Percentiles rank a stretch among this genome's conserved stretches.
These are phyloP conservation scores for Yamadazyma trypodendri DNA, from an alignment of 1,139 yeast genomes.

Conservation along the genomic window DNA sequence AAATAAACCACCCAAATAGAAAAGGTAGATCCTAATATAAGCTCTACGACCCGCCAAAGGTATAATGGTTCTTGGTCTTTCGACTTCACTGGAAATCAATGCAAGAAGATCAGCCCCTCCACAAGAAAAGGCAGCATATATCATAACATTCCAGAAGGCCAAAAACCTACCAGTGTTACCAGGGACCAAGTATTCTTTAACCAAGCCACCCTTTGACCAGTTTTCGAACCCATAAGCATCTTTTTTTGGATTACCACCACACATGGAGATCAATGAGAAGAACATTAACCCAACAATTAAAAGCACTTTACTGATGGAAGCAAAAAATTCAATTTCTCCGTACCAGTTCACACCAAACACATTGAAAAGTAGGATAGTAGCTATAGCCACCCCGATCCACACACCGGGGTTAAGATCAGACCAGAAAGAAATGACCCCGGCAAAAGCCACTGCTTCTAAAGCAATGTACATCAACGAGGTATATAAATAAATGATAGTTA, in stretches of 20 bases:
- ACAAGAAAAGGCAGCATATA: slow-evolving; percentile 42
- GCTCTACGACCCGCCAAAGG: slow-evolving; percentile 36
- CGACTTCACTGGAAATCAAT: slow-evolving; percentile 34
- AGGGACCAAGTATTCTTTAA: slow-evolving; percentile 28
- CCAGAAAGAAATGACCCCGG: slow-evolving; percentile 38
- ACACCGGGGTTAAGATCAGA: slow-evolving; percentile 38
- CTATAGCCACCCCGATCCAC: slow-evolving; percentile 33
- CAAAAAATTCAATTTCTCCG: slow-evolving; percentile 39
- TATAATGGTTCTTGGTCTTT: slow-evolving; percentile 31
- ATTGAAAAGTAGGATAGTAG: slow-evolving; percentile 29
- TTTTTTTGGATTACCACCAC: slow-evolving; percentile 37
- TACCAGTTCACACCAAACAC: slow-evolving; percentile 38
- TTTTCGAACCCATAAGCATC: slow-evolving; percentile 40
- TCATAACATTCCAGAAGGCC: slow-evolving; percentile 34
- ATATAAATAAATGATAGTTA: slow-evolving; percentile 35
- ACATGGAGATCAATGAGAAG: slow-evolving; percentile 38
- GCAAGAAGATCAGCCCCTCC: slow-evolving; percentile 44
- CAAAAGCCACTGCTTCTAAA: slow-evolving; percentile 36
- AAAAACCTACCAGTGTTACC: slow-evolving; percentile 38
- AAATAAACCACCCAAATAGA: slow-evolving; percentile 40
- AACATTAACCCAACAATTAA: slow-evolving; percentile 41
- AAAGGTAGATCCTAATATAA: slow-evolving; percentile 32
- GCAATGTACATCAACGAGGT: slow-evolving; percentile 39
- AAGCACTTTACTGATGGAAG: slow-evolving; percentile 38
- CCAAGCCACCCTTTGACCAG: slow-evolving; percentile 36